Evolutionary conservation across 2,329 filamentous ascomycete genomes (phyloP).

Genomic region (Beauveria sp.): DNA sequence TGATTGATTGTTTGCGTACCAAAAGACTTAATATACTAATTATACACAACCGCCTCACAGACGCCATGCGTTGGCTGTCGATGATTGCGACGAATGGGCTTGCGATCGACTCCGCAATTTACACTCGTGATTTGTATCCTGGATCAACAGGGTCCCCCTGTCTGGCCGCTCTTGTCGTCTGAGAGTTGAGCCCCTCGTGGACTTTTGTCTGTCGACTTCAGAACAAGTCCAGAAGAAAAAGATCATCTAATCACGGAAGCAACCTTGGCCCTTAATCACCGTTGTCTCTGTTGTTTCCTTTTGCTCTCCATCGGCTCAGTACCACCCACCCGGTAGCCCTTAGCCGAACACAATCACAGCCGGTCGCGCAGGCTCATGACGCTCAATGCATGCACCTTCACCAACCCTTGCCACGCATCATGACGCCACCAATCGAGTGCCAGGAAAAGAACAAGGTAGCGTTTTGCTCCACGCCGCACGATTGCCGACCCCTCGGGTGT

Average conservation of each 20-base stretch:
- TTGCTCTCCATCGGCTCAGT: background rate
- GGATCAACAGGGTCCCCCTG: background rate
- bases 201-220: background rate
- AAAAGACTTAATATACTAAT: background rate
- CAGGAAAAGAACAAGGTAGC: too few relatives aligned
- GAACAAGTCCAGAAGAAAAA: too few relatives aligned
- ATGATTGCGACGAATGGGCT: background rate
- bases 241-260: too few relatives aligned
- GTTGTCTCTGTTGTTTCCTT: background rate
- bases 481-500: too few relatives aligned
- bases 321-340: background rate
- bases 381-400: background rate
- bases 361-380: background rate
- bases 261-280: background rate
- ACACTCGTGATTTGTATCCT: background rate
- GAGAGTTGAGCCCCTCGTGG: background rate
- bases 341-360: background rate
- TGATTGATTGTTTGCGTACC: background rate
- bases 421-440: too few relatives aligned
- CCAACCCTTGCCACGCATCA: background rate
- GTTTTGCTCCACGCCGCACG: too few relatives aligned
- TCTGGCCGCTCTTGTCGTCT: background rate
- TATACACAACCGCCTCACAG: background rate
- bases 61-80: too few relatives aligned
- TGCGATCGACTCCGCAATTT: background rate